Conservation (phyloP, 805 yeast genomes). For the Spathaspora arborariae region DNA sequence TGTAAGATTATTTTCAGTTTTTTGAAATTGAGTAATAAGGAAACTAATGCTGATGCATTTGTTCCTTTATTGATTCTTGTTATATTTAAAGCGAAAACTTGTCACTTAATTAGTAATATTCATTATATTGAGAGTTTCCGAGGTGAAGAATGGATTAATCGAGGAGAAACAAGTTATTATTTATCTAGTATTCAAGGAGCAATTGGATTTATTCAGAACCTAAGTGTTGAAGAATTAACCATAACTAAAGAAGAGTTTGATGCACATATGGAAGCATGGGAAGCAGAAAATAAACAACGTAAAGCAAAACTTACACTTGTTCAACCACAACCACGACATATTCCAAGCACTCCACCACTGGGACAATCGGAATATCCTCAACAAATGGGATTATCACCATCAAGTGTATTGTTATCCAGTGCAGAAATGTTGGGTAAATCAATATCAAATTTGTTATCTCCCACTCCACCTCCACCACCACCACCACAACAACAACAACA, state of each 20-base stretch:
- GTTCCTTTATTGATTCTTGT: slow-evolving; percentile 85
- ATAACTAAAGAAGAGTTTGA: slow-evolving; percentile 51
- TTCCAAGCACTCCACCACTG: slow-evolving; percentile 4
- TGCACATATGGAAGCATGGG: slow-evolving; percentile 51
- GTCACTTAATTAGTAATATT: slow-evolving; percentile 68
- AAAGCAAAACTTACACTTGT: neutral
- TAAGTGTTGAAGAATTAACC: slow-evolving; percentile 57
- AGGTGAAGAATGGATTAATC: slow-evolving; percentile 61
- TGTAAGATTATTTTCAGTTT: slow-evolving; percentile 91
- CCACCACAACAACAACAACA: neutral
- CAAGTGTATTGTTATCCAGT: slow-evolving; percentile 37
- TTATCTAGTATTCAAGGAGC: slow-evolving; percentile 90
- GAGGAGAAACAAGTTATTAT: slow-evolving; percentile 90
- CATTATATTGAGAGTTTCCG: slow-evolving; percentile 84
- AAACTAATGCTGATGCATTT: slow-evolving; percentile 86
- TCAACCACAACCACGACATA: slow-evolving; percentile 19
- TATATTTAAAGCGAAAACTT: slow-evolving; percentile 64
- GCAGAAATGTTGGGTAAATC: slow-evolving; percentile 53
- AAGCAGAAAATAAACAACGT: slow-evolving; percentile 29
- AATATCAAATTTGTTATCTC: slow-evolving; percentile 37
- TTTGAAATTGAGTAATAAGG: slow-evolving; percentile 66
- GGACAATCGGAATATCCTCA: neutral
- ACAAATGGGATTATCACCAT: slow-evolving; percentile 29
- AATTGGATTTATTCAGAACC: slow-evolving; percentile 65
- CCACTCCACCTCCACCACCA: slow-evolving; percentile 8